Evolutionary conservation across 371 early-diverging fungal genomes (phyloP).

Genomic region (Ordospora colligata): DNA sequence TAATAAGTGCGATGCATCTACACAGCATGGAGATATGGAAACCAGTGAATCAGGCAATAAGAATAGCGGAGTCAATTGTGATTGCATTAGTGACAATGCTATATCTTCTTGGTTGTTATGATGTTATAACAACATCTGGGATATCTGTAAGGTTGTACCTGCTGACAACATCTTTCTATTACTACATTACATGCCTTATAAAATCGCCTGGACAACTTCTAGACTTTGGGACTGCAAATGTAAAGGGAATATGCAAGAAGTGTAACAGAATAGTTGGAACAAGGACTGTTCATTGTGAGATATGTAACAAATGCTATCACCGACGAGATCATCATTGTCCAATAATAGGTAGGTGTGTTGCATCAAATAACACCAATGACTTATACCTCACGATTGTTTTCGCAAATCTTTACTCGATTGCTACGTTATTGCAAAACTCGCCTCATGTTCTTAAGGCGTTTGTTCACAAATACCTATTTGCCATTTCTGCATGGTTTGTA

Average conservation of each 20-base stretch:
- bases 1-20: background rate
- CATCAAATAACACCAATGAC: slow-evolving; percentile 43
- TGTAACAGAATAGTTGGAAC: slow-evolving; percentile 49
- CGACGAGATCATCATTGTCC: slow-evolving; percentile 61
- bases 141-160: slow-evolving; percentile 10
- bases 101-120: slow-evolving; percentile 12
- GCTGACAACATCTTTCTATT: slow-evolving; percentile 22
- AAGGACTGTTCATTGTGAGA: slow-evolving; percentile 53
- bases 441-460: background rate
- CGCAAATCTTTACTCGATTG: background rate
- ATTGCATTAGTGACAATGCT: slow-evolving; percentile 2
- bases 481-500: background rate
- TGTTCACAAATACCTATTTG: background rate
- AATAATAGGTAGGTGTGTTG: slow-evolving; percentile 59
- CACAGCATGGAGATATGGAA: background rate
- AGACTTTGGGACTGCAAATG: slow-evolving; percentile 25
- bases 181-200: slow-evolving; percentile 7
- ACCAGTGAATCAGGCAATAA: background rate
- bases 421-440: background rate
- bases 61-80: background rate
- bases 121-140: background rate
- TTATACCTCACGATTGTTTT: slow-evolving; percentile 32
- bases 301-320: slow-evolving; percentile 54
- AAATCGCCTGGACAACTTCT: slow-evolving; percentile 17
- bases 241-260: slow-evolving; percentile 47